Evolutionary conservation across 1,284 basidiomycete species (phyloP).

Genomic region (Testicularia cyperi): DNA sequence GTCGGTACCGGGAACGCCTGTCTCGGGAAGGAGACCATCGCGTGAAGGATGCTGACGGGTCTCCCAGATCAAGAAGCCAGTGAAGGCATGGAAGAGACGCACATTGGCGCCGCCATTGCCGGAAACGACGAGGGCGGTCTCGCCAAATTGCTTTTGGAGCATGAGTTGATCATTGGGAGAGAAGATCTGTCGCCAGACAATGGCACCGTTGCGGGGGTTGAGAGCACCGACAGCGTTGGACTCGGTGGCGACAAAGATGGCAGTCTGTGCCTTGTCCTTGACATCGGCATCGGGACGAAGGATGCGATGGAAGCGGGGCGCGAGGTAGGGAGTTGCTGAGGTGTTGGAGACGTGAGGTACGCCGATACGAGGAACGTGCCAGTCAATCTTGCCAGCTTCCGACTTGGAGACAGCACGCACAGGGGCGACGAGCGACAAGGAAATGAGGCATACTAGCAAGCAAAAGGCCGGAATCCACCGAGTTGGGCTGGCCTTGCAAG

Average conservation of each 20-base stretch:
- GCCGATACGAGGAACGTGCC: constrained; percentile 42
- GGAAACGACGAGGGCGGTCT: constrained; percentile 67
- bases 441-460: too few species aligned
- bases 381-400: constrained; percentile 41
- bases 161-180: constrained; percentile 69
- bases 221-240: constrained; percentile 79
- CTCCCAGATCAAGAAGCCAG: constrained; percentile 74
- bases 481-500: too few species aligned
- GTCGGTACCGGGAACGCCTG: constrained; percentile 32
- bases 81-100: constrained; percentile 70
- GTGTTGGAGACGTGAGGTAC: constrained; percentile 31
- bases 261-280: constrained; percentile 61
- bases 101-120: constrained; percentile 72
- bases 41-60: constrained; percentile 48
- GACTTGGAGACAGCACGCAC: constrained; percentile 19
- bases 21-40: constrained; percentile 29
- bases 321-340: constrained; percentile 28
- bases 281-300: constrained; percentile 44
- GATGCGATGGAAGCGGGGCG: constrained; percentile 59
- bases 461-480: too few species aligned
- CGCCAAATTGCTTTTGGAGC: constrained; percentile 69
- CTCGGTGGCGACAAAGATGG: constrained; percentile 72
- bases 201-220: constrained; percentile 70
- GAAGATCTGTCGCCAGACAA: constrained; percentile 80
- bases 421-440: background rate